Evolutionary conservation across 176 grass and related monocot species (phyloP).

Genomic region (Saccharum officinarum): DNA sequence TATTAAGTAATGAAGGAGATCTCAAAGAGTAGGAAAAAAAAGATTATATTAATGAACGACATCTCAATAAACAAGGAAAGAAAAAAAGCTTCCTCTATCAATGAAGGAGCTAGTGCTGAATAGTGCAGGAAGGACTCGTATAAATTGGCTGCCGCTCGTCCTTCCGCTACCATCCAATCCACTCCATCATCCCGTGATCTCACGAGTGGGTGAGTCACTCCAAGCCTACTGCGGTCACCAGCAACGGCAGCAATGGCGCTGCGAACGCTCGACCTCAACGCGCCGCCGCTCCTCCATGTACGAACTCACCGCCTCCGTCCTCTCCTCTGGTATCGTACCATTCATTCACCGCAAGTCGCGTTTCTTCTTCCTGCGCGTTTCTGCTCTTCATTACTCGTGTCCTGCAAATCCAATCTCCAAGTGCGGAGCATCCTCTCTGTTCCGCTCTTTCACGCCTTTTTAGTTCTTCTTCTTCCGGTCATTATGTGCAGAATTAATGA

Average conservation of each 20-base stretch:
- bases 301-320: not conserved
- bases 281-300: constrained; percentile 56
- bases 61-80: not conserved
- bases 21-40: not conserved
- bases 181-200: not conserved
- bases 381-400: no score
- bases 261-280: not conserved
- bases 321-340: no score
- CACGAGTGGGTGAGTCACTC: not conserved
- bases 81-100: no score
- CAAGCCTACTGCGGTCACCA: not conserved
- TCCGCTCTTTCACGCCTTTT: not conserved
- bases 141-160: not conserved
- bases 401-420: not conserved
- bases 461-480: not conserved
- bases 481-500: not conserved
- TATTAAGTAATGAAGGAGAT: not conserved
- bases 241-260: constrained; percentile 53
- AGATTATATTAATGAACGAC: not conserved
- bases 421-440: not conserved
- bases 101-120: not conserved
- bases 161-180: constrained; percentile 27
- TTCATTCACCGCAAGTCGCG: no score
- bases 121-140: constrained; percentile 17
- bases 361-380: not conserved